Percentiles rank a stretch among this genome's conserved stretches.
Conservation (phyloP, 2,329 filamentous ascomycete species). For the Nakataea oryzae region DNA sequence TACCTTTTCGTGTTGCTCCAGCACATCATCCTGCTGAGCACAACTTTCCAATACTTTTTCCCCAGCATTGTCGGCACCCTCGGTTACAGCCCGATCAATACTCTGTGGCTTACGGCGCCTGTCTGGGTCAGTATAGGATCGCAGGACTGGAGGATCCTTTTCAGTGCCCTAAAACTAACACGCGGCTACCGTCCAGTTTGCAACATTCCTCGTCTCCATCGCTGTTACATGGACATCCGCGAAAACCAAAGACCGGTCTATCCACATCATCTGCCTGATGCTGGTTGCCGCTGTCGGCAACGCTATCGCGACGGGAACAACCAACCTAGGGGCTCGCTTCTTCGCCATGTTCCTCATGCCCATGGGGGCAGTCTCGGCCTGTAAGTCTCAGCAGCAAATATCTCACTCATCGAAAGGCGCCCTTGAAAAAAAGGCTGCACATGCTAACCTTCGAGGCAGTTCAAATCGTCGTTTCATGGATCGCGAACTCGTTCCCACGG, state of each 20-base stretch:
- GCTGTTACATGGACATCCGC: conserved; percentile 44
- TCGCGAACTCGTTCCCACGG: conserved; percentile 62
- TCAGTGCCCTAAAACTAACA: not conserved
- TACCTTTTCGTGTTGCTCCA: conserved; percentile 45
- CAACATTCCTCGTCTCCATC: conserved; percentile 41
- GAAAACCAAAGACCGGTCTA: conserved; percentile 40
- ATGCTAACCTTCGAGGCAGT: conserved; percentile 14
- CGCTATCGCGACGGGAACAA: conserved; percentile 41
- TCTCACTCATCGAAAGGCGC: too few species aligned
- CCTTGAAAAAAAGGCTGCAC: not conserved
- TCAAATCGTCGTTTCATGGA: conserved; percentile 53
- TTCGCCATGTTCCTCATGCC: conserved; percentile 55
- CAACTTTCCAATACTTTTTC: conserved; percentile 57
- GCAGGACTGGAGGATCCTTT: not conserved
- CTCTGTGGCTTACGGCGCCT: conserved; percentile 45
- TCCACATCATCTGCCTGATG: conserved; percentile 45
- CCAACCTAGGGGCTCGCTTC: conserved; percentile 39
- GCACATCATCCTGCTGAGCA: conserved; percentile 37
- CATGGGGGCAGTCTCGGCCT: conserved; percentile 39
- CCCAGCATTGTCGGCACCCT: conserved; percentile 52
- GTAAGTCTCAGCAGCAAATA: conserved; percentile 12
- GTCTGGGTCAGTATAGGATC: conserved; percentile 32
- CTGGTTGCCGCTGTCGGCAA: conserved; percentile 41
- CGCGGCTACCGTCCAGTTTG: conserved; percentile 20
- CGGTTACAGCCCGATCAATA: conserved; percentile 42